Evolutionary conservation across 164 flowering plant genomes (phyloP).

Genomic region (Macadamia integrifolia): DNA sequence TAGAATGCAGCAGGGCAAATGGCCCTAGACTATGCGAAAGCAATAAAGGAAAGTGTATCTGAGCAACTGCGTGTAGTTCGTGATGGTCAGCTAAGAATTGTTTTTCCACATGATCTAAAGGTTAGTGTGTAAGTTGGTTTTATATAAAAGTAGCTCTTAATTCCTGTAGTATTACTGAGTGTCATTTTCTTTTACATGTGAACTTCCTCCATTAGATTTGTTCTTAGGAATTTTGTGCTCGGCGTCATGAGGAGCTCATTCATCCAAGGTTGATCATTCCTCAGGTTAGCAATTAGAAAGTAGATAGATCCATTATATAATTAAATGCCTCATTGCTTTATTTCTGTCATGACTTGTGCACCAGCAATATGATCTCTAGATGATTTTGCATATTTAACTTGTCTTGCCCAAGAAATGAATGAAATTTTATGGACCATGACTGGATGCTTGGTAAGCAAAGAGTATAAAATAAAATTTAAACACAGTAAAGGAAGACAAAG

Average conservation of each 20-base stretch:
- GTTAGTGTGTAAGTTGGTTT: constrained; percentile 23
- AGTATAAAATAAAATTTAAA: too few species aligned
- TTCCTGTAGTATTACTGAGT: background rate
- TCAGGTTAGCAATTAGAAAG: constrained; percentile 44
- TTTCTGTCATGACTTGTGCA: too few species aligned
- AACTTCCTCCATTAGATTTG: constrained; percentile 49
- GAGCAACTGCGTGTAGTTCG: constrained; percentile 98
- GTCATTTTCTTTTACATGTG: background rate
- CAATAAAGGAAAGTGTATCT: constrained; percentile 98
- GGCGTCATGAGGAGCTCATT: constrained; percentile 97
- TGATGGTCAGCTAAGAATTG: constrained; percentile 96
- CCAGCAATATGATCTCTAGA: too few species aligned
- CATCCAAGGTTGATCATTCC: constrained; percentile 82
- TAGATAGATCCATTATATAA: too few species aligned
- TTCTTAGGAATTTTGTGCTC: constrained; percentile 99
- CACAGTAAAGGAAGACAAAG: too few species aligned
- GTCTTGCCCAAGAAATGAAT: too few species aligned
- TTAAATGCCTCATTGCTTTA: too few species aligned
- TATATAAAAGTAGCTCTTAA: background rate
- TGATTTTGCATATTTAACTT: too few species aligned
- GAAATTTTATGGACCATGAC: too few species aligned
- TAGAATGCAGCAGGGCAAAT: constrained; percentile 91
- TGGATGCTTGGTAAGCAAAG: too few species aligned
- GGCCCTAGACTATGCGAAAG: constrained; percentile 94
- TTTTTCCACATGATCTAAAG: constrained; percentile 91